A percentile compares a stretch with the other conserved stretches of the same genome.
Evolutionary conservation across 2,329 filamentous ascomycete species (phyloP).

Genomic region (Fusarium sp.): DNA sequence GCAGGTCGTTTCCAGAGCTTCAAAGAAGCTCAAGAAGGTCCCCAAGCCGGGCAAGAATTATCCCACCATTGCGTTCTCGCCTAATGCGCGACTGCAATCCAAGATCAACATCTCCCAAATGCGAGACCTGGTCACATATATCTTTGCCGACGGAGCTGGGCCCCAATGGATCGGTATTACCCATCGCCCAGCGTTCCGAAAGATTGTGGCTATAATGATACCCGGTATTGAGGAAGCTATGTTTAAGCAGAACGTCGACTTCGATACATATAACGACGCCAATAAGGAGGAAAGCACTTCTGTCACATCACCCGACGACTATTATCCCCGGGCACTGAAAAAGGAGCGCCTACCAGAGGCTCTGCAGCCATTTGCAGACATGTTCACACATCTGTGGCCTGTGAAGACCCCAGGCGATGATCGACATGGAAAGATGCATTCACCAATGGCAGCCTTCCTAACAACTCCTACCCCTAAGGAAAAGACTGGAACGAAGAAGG

Average conservation of each 20-base stretch:
- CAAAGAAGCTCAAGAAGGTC: conserved; percentile 71
- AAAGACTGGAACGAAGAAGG: conserved; percentile 66
- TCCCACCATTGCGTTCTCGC: conserved; percentile 68
- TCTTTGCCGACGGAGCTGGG: conserved; percentile 72
- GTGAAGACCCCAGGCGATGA: conserved; percentile 89
- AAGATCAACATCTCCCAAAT: conserved; percentile 72
- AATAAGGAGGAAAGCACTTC: conserved; percentile 46
- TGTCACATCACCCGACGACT: conserved; percentile 66
- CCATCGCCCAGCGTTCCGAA: conserved; percentile 73
- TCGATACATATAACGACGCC: conserved; percentile 57
- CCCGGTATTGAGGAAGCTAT: conserved; percentile 91
- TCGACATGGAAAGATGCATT: conserved; percentile 82
- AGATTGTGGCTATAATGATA: conserved; percentile 90
- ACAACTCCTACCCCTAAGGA: conserved; percentile 78
- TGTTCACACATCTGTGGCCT: conserved; percentile 92
- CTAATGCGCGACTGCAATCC: conserved; percentile 67
- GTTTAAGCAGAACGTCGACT: conserved; percentile 75
- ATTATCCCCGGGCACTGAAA: conserved; percentile 66
- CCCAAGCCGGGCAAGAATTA: conserved; percentile 68
- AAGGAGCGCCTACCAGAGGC: conserved; percentile 63
- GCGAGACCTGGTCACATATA: conserved; percentile 72
- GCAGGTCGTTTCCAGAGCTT: conserved; percentile 65
- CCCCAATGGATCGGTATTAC: conserved; percentile 74
- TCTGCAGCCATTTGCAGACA: conserved; percentile 76
- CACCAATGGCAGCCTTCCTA: conserved; percentile 86